Base-by-base conservation (phyloP, 192 early-diverging fungal genomes). In the Linderina pennispora region DNA sequence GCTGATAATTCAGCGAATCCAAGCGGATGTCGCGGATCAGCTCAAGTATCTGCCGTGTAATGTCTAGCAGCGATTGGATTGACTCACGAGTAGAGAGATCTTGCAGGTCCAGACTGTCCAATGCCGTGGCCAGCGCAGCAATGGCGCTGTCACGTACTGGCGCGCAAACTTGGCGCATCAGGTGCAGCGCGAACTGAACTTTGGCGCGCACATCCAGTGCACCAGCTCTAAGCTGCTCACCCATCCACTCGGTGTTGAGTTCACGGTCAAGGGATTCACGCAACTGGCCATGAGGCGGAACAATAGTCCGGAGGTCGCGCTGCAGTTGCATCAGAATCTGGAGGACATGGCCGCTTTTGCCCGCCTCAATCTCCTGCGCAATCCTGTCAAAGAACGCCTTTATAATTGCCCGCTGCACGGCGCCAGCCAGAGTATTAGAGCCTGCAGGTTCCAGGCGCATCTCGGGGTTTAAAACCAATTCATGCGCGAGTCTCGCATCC, bases 1-100 rank as follows among this genome's bases (percentile, higher is more conserved):
- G 43, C 32, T 62, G 59, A 32, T 62, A 48, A 44, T 70, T 70
- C 20, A 70, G 60, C 26, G 50, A 53, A 23, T 70, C 66, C 14
- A 53, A 21, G 1, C 52, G 54, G 7, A 62, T 35, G 18, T 46
- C 44, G 42, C 47, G 66, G 19, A 70, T 50, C 10, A 70, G 48
- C 13, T 16, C 36, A 45, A 70, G 36, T 4, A 52, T 43, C 16
- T 28, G 32, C n/a, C 35, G 46, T 1, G 54, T 34, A 24, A 48
- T 41, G 6, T 44, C 45, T n/a, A 67, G 37, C 34, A 67, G 31
- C 4, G 35, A 11, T 4, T 32, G 35, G 8, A 55, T 45, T n/a
- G n/a, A n/a, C n/a, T n/a, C n/a, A n/a, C n/a, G n/a, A n/a, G n/a
- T n/a, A n/a, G n/a, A n/a, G n/a, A n/a, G n/a, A n/a, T n/a, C n/a